These are phyloP conservation scores for Ophiocordyceps camponoti-leonardi DNA, from an alignment of 2,329 filamentous ascomycete species.

Conservation along the genomic window DNA sequence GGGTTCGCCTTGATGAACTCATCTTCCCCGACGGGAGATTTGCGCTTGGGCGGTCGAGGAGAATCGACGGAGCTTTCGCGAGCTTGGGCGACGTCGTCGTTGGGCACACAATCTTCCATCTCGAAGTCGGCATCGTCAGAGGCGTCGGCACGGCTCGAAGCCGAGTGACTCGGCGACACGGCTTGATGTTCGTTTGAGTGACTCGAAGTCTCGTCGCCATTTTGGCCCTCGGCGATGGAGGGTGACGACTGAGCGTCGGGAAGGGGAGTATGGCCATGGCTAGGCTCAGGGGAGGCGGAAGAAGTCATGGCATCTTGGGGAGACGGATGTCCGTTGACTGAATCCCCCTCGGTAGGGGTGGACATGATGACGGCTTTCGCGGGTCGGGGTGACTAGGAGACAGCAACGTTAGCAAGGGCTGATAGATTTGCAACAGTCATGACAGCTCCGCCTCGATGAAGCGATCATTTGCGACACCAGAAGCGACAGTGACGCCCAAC, in stretches of 20 bases:
- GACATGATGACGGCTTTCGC: constrained; percentile 46
- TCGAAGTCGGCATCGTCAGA: constrained; percentile 64
- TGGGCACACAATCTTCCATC: constrained; percentile 40
- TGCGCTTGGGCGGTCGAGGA: constrained; percentile 55
- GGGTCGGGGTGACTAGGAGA: constrained; percentile 32
- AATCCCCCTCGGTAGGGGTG: constrained; percentile 41
- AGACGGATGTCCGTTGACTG: constrained; percentile 49
- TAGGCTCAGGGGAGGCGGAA: constrained; percentile 17
- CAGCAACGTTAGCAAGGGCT: constrained; percentile 16
- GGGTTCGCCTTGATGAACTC: constrained; percentile 82
- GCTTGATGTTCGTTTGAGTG: constrained; percentile 20
- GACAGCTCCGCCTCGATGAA: constrained; percentile 8
- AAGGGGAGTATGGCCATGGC: constrained; percentile 47
- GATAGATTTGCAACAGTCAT: constrained; percentile 3
- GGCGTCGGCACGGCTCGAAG: constrained; percentile 33
- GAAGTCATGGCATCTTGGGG: constrained; percentile 28
- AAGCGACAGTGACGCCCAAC: constrained; percentile 4
- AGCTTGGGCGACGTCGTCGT: constrained; percentile 30
- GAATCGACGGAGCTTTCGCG: constrained; percentile 57
- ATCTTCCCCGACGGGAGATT: constrained; percentile 51
- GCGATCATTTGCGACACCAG: constrained; percentile 13
- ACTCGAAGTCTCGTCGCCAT: constrained; percentile 23
- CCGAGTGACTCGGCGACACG: constrained; percentile 28
- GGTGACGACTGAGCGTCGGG: constrained; percentile 45
- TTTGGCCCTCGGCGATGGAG: constrained; percentile 21